A percentile compares a stretch with the other conserved stretches of the same genome.
Evolutionary conservation across 805 yeast genomes (phyloP).

Genomic region (Priceomyces medius): DNA sequence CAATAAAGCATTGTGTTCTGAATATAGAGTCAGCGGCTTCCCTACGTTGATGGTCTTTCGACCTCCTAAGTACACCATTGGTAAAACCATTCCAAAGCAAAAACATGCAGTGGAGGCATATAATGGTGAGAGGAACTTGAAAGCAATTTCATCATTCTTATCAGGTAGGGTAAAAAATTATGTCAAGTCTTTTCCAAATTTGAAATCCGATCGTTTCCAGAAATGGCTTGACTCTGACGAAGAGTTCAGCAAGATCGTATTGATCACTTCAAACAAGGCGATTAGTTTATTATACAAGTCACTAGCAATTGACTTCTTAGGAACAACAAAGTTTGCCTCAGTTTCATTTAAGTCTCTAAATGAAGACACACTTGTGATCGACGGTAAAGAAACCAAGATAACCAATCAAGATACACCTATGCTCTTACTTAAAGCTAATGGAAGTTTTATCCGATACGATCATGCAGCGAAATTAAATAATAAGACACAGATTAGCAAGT

Average conservation of each 20-base stretch:
- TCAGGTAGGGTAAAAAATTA: conserved; percentile 64
- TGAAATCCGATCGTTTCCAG: conserved; percentile 20
- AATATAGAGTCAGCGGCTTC: conserved; percentile 67
- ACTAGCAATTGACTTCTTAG: conserved; percentile 69
- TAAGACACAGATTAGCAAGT: conserved; percentile 30
- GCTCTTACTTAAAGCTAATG: conserved; percentile 18
- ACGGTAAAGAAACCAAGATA: conserved; percentile 20
- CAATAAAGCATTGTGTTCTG: conserved; percentile 69
- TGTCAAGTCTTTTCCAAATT: conserved; percentile 48
- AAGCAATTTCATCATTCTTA: conserved; percentile 53
- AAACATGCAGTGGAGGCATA: conserved; percentile 57
- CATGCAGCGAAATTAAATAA: conserved; percentile 26
- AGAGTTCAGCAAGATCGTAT: conserved; percentile 43
- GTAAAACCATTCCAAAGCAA: conserved; percentile 9
- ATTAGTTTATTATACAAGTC: conserved; percentile 60
- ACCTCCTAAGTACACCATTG: conserved; percentile 61
- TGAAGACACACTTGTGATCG: conserved; percentile 12
- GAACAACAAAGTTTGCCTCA: conserved; percentile 47
- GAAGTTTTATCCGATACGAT: conserved; percentile 21
- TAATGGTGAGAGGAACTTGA: conserved; percentile 58
- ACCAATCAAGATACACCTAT: conserved; percentile 26
- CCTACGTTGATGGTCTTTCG: conserved; percentile 83
- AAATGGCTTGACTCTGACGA: conserved; percentile 27
- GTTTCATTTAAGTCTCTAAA: conserved; percentile 25
- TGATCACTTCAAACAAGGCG: conserved; percentile 50